phyloP scores from a whole-genome alignment of 208 protist species.

The Wallacemonas sp. region DNA sequence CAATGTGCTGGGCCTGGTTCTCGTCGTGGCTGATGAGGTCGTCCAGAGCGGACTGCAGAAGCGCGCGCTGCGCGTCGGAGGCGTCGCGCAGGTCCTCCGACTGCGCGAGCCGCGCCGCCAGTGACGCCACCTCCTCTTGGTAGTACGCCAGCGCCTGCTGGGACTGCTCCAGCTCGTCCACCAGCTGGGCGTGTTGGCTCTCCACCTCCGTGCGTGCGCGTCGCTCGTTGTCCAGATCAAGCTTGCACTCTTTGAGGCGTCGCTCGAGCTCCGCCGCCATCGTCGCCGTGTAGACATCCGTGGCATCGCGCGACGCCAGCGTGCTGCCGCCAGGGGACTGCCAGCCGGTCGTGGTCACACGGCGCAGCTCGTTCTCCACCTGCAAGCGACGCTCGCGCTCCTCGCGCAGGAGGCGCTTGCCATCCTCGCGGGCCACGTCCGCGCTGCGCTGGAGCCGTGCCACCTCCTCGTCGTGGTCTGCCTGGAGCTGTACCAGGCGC shows the following conservation, averaged over 20 bases:
- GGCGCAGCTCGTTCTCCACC: conserved; percentile 30
- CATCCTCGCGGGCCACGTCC: conserved; percentile 34
- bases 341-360: conserved; percentile 17
- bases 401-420: conserved; percentile 23
- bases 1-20: conserved; percentile 27
- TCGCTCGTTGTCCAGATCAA: conserved; percentile 34
- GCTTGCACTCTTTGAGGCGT: conserved; percentile 27
- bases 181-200: conserved; percentile 20
- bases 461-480: conserved; percentile 33
- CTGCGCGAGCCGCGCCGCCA: conserved; percentile 20
- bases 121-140: conserved; percentile 27
- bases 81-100: conserved; percentile 36
- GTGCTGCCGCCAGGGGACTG: background rate
- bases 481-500: conserved; percentile 29
- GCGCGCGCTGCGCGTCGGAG: conserved; percentile 34
- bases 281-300: conserved; percentile 18
- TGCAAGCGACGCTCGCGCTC: conserved; percentile 29
- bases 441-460: conserved; percentile 25
- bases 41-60: conserved; percentile 41
- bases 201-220: conserved; percentile 24
- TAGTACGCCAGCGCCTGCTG: conserved; percentile 31
- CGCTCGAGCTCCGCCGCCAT: conserved; percentile 27
- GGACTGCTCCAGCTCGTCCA: conserved; percentile 25
- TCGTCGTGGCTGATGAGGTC: conserved; percentile 55
- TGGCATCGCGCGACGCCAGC: background rate